Percentiles rank a stretch among this genome's conserved stretches.
phyloP scores from a whole-genome alignment of 495 filamentous ascomycete genomes.

The Pseudomonodictys pantanalensis region DNA sequence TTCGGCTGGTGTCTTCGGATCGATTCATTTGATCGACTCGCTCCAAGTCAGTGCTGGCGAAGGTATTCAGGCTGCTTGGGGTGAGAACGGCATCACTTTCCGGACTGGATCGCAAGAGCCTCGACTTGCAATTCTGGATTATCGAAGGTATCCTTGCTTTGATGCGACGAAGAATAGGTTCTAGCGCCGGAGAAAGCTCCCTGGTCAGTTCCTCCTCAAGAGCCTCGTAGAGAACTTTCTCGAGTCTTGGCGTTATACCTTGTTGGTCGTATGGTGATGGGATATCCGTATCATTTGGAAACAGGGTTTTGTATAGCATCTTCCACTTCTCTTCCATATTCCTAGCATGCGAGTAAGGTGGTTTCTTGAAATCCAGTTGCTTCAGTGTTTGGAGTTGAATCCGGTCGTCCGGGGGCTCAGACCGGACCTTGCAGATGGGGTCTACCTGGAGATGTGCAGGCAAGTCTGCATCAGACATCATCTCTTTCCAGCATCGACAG shows the following conservation, averaged over 20 bases:
- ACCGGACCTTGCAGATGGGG: not conserved
- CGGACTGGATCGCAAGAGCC: no score
- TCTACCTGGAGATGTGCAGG: conserved; percentile 1
- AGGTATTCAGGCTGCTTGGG: no score
- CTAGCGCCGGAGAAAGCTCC: conserved; percentile 2
- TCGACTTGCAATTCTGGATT: conserved; percentile 3
- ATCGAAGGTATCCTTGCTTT: conserved; percentile 10
- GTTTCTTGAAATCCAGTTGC: conserved; percentile 17
- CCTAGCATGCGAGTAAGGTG: conserved; percentile 8
- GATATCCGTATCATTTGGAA: conserved; percentile 5
- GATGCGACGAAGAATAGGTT: conserved; percentile 5
- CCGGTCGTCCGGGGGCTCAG: conserved; percentile 6
- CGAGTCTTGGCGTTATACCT: not conserved
- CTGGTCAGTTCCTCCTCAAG: conserved; percentile 11
- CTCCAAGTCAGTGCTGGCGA: no score
- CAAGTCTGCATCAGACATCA: conserved; percentile 3
- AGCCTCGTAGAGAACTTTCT: conserved; percentile 1
- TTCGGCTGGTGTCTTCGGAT: no score
- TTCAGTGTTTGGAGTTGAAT: not conserved
- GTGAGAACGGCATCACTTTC: no score
- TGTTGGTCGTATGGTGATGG: conserved; percentile 9
- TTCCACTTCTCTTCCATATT: conserved; percentile 12
- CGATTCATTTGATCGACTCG: no score
- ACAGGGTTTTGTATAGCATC: conserved; percentile 3
- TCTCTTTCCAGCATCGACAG: conserved; percentile 8